Evolutionary conservation across 1,284 basidiomycete genomes (phyloP), one percentile per base, ranked within the genome.

Genomic region (Phellopilus nigrolimitatus): DNA sequence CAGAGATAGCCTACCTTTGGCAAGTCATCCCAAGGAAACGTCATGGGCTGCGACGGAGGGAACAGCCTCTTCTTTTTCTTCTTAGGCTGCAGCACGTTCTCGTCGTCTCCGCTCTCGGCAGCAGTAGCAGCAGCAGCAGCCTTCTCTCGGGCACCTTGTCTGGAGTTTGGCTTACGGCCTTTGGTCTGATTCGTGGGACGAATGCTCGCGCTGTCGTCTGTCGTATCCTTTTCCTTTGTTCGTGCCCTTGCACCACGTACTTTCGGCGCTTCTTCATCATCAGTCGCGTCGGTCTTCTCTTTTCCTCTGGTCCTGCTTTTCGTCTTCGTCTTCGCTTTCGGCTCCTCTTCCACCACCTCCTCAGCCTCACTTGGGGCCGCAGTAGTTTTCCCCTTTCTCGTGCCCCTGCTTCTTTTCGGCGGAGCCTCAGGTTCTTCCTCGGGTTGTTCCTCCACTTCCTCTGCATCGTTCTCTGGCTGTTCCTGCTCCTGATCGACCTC

Each of bases 1-100:
- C 15, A 17, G 13, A 21, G n/a, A 36, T 17, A 17, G 53, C 62
- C 31, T 60, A 77, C 75, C 64, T 68, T 62, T 42, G 62, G 57
- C 47, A 69, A 38, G 27, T 61, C 42, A 39, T 66, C 62, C 71
- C 72, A 75, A 42, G 69, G 62, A 52, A 78, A 72, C 12, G 70
- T 64, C n/a, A 62, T 51, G 1, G 71, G 62, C 53, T 72, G 69
- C 47, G 70, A 63, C 33, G 64, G 56, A 4, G 68, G 66, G 59
- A 81, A 82, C 21, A 84, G 58, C 55, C 77, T 80, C 56, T 85
- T 76, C 64, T 77, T 82, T 33, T 56, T 51, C 51, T 54, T 58
- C 51, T 51, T 57, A n/a, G 56, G 47, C 10, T 49, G 24, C 21
- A 42, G 42, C 9, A 21, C 48, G 2, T 43, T 27, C 17, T 15